These are phyloP conservation scores for Handroanthus guayacan DNA, from an alignment of 257 asterid species.

Conservation along the genomic window DNA sequence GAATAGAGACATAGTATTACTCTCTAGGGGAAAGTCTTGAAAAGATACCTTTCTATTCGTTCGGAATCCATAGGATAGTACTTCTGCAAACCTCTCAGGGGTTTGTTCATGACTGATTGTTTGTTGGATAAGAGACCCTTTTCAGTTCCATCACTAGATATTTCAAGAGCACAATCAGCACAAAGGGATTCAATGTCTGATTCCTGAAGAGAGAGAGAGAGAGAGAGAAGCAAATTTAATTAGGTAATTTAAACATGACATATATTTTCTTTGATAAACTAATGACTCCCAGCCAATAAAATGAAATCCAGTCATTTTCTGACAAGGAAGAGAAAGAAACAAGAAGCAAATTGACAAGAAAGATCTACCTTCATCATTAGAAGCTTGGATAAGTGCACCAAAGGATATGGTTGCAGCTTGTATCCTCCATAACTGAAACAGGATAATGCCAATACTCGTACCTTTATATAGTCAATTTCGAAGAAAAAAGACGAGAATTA, in stretches of 20 bases:
- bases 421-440: slow-evolving; percentile 79
- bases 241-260: slow-evolving; percentile 9
- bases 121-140: slow-evolving; percentile 63
- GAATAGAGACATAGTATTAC: not conserved
- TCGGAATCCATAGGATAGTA: slow-evolving; percentile 64
- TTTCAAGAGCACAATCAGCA: slow-evolving; percentile 69
- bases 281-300: slow-evolving; percentile 8
- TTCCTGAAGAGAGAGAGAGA: slow-evolving; percentile 54
- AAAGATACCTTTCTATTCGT: slow-evolving; percentile 64
- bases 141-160: slow-evolving; percentile 57
- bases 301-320: slow-evolving; percentile 7
- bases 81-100: slow-evolving; percentile 55
- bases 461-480: slow-evolving; percentile 48
- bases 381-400: slow-evolving; percentile 71
- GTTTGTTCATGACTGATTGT: slow-evolving; percentile 55
- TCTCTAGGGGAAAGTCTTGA: slow-evolving; percentile 16
- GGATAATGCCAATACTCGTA: slow-evolving; percentile 73
- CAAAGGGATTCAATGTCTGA: slow-evolving; percentile 77
- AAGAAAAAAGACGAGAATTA: slow-evolving; percentile 30
- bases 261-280: slow-evolving; percentile 22
- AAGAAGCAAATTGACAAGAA: slow-evolving; percentile 23
- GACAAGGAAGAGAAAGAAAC: not conserved
- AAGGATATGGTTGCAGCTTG: slow-evolving; percentile 88
- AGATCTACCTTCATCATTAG: slow-evolving; percentile 72
- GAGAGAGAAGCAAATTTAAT: slow-evolving; percentile 24